Percentiles rank a stretch among this genome's conserved stretches.
Evolutionary conservation across 495 filamentous ascomycete species (phyloP).

Genomic region (Xylaria curta): DNA sequence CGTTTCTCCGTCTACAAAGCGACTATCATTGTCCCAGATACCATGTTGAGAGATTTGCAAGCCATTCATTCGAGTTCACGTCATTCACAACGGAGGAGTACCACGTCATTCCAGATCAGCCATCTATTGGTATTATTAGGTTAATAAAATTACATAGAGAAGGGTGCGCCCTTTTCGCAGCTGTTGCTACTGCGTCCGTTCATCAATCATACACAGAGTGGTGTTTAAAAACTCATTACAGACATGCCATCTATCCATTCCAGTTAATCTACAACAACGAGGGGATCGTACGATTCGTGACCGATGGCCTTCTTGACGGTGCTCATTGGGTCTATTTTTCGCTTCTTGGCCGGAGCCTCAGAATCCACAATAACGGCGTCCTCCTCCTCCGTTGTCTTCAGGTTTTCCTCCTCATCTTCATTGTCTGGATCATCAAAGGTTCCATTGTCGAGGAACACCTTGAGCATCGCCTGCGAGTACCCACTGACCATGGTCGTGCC

Average conservation of each 20-base stretch:
- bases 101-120: background rate
- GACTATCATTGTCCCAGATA: background rate
- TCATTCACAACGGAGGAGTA: background rate
- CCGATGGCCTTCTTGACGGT: slow-evolving; percentile 50
- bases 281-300: slow-evolving; percentile 51
- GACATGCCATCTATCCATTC: background rate
- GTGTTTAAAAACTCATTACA: background rate
- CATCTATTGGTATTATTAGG: background rate
- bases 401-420: slow-evolving; percentile 24
- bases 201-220: background rate
- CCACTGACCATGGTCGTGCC: slow-evolving; percentile 52
- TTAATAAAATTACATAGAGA: background rate
- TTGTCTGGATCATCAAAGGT: slow-evolving; percentile 46
- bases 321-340: slow-evolving; percentile 43
- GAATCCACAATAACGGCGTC: slow-evolving; percentile 39
- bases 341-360: slow-evolving; percentile 30
- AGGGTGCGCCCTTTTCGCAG: background rate
- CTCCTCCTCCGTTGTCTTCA: slow-evolving; percentile 35
- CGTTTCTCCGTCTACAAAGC: background rate
- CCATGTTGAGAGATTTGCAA: background rate
- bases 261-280: slow-evolving; percentile 50
- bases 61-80: background rate
- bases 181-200: background rate
- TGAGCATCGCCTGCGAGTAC: slow-evolving; percentile 56
- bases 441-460: slow-evolving; percentile 54